phyloP scores from a whole-genome alignment of 495 filamentous ascomycete genomes.

The Pyrenula massariospora region DNA sequence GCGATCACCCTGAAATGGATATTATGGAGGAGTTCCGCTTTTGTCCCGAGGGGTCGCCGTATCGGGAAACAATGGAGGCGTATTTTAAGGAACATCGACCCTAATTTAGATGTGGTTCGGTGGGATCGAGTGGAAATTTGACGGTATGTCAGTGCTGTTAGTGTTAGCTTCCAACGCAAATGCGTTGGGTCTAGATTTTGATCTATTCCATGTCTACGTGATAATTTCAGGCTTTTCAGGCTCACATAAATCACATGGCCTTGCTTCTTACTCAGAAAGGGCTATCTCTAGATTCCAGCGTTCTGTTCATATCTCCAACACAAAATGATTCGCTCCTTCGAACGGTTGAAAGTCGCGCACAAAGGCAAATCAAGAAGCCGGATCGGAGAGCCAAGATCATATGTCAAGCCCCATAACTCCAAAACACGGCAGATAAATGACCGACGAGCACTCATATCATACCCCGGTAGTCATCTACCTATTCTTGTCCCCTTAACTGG shows the following conservation, averaged over 20 bases:
- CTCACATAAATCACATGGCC: background rate
- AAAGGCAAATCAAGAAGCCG: background rate
- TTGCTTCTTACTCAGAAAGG: background rate
- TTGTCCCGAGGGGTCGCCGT: constrained; percentile 9
- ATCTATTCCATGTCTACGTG: background rate
- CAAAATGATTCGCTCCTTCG: background rate
- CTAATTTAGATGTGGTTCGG: background rate
- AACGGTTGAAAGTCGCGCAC: background rate
- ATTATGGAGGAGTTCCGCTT: constrained; percentile 1
- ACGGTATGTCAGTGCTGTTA: background rate
- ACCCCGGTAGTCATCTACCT: background rate
- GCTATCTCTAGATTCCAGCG: background rate
- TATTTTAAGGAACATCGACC: background rate
- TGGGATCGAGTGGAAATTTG: background rate
- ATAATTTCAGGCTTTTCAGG: background rate
- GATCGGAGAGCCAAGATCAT: background rate
- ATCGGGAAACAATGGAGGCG: constrained; percentile 2
- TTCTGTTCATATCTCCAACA: background rate
- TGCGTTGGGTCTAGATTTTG: background rate
- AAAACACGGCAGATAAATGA: background rate
- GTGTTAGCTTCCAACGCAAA: background rate
- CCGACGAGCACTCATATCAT: background rate
- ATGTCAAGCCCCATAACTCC: background rate
- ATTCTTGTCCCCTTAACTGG: background rate
- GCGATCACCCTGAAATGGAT: background rate